These are phyloP conservation scores for Oryza meridionalis DNA, from an alignment of 176 grass and related monocot species.

Conservation along the genomic window DNA sequence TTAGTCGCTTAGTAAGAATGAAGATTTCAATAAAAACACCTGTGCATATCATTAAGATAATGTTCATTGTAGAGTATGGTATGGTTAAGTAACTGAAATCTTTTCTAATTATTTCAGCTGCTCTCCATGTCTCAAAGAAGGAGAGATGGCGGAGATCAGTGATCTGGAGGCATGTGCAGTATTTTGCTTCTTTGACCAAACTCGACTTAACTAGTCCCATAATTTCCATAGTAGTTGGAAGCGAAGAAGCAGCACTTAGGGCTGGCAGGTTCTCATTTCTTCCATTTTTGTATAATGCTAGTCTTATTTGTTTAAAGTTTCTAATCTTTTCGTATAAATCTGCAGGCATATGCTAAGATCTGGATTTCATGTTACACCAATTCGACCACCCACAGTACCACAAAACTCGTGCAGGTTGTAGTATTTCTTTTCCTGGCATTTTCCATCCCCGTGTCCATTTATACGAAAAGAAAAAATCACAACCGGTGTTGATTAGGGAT, in stretches of 20 bases:
- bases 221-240: slow-evolving; percentile 92
- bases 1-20: slow-evolving; percentile 30
- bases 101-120: slow-evolving; percentile 60
- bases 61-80: neutral
- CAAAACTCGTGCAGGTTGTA: slow-evolving; percentile 83
- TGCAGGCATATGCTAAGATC: slow-evolving; percentile 83
- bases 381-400: slow-evolving; percentile 85
- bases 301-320: neutral
- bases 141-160: slow-evolving; percentile 64
- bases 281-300: slow-evolving; percentile 1
- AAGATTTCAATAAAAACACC: neutral
- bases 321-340: slow-evolving; percentile 29
- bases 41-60: neutral
- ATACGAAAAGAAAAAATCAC: neutral
- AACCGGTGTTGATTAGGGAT: too few species aligned
- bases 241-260: slow-evolving; percentile 71
- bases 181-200: slow-evolving; percentile 71
- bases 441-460: slow-evolving; percentile 2
- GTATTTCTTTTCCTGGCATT: neutral
- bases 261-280: slow-evolving; percentile 73
- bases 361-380: slow-evolving; percentile 93
- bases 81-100: neutral
- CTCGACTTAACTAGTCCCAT: slow-evolving; percentile 77
- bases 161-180: slow-evolving; percentile 74
- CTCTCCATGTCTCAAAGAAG: slow-evolving; percentile 59